Evolutionary conservation across 768 basidiomycete genomes (phyloP).

Genomic region (Phaeolepiota aurea): DNA sequence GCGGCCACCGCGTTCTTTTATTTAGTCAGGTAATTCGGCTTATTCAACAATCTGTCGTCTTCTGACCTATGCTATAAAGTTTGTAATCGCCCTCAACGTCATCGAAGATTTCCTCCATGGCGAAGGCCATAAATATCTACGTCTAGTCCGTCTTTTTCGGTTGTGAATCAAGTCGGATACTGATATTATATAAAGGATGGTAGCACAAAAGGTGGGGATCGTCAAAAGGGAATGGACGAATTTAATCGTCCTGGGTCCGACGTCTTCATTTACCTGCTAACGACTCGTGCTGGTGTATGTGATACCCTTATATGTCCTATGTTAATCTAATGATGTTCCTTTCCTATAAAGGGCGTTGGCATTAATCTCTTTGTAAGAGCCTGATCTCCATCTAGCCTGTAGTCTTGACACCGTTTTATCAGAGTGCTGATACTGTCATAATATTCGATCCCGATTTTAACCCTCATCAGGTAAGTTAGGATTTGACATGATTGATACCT

Average conservation of each 20-base stretch:
- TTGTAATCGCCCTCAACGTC: conserved; percentile 78
- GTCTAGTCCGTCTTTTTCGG: conserved; percentile 43
- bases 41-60: no score
- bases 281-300: conserved; percentile 78
- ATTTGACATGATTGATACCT: no score
- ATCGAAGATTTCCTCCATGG: conserved; percentile 85
- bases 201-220: conserved; percentile 70
- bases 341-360: conserved; percentile 56
- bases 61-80: conserved; percentile 49
- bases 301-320: no score
- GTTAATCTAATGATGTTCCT: conserved; percentile 2
- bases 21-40: conserved; percentile 76
- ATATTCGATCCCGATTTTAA: conserved; percentile 97
- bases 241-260: conserved; percentile 88
- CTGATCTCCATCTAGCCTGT: not conserved
- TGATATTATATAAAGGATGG: conserved; percentile 64
- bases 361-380: conserved; percentile 64
- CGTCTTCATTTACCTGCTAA: conserved; percentile 84
- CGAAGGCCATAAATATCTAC: conserved; percentile 72
- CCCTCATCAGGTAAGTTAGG: conserved; percentile 80
- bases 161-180: conserved; percentile 1
- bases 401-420: conserved; percentile 12
- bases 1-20: conserved; percentile 82
- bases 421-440: conserved; percentile 90
- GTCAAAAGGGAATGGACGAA: conserved; percentile 92